A percentile compares a stretch with the other conserved stretches of the same genome.
Conservation (phyloP, 306 rosid genomes). For the Begonia peltatifolia region DNA sequence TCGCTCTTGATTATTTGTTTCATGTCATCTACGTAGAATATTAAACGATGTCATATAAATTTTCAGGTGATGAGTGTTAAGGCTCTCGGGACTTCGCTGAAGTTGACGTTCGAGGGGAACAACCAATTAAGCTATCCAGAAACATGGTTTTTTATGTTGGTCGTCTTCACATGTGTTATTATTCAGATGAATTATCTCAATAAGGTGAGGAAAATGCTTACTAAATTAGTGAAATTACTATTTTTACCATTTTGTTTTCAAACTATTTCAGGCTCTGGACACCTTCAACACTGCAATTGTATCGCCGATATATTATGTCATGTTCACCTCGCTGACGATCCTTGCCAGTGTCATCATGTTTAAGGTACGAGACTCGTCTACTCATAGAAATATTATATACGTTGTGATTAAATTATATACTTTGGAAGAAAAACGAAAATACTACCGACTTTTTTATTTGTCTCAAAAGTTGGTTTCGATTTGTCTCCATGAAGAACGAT, state of each 20-base stretch:
- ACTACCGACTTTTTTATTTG: no score
- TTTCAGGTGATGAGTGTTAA: conserved; percentile 92
- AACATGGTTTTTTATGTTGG: conserved; percentile 74
- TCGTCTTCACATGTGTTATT: conserved; percentile 53
- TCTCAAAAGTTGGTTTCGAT: no score
- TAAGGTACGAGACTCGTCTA: conserved; percentile 31
- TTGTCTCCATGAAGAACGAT: no score
- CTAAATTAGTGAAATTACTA: neutral
- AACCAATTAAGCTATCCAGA: conserved; percentile 60
- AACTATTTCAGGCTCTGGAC: conserved; percentile 71
- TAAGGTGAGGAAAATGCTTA: conserved; percentile 35
- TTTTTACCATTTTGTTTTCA: neutral
- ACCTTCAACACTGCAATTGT: conserved; percentile 82
- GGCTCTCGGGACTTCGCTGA: conserved; percentile 84
- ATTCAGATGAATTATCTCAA: conserved; percentile 81
- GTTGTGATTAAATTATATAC: no score
- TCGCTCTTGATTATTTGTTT: no score
- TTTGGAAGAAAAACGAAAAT: no score
- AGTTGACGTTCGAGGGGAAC: conserved; percentile 76
- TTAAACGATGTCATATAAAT: neutral
- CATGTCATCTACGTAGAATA: no score
- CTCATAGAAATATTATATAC: no score
- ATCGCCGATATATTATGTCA: conserved; percentile 78
- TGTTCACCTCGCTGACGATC: conserved; percentile 76
- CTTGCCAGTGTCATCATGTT: conserved; percentile 83